These are phyloP conservation scores for Fomes fomentarius DNA, from an alignment of 1,284 basidiomycete species.

Conservation along the genomic window DNA sequence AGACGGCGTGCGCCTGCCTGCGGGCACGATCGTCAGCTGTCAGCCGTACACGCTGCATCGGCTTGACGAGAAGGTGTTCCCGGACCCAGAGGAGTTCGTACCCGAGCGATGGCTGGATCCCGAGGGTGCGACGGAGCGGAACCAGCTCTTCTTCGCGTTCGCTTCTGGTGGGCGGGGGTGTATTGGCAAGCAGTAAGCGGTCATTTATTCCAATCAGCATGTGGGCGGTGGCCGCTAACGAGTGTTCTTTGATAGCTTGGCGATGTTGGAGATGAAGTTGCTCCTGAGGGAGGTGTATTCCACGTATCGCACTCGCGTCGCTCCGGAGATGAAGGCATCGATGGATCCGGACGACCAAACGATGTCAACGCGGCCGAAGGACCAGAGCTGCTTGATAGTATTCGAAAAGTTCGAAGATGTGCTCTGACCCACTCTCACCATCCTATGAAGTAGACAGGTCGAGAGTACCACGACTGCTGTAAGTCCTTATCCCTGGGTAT, in stretches of 20 bases:
- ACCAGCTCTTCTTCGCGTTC: slow-evolving; percentile 32
- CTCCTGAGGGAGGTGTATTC: slow-evolving; percentile 28
- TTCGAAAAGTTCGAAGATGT: slow-evolving; percentile 21
- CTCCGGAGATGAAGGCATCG: slow-evolving; percentile 26
- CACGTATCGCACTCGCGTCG: slow-evolving; percentile 23
- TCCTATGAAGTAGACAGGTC: too few species aligned
- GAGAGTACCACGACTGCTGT: too few species aligned
- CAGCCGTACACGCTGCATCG: slow-evolving; percentile 93
- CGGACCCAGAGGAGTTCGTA: slow-evolving; percentile 79
- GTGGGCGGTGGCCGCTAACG: background rate
- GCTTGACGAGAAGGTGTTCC: slow-evolving; percentile 80
- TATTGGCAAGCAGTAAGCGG: slow-evolving; percentile 30
- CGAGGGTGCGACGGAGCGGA: slow-evolving; percentile 47
- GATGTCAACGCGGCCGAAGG: slow-evolving; percentile 27
- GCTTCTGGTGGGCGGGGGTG: slow-evolving; percentile 28
- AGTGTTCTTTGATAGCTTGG: slow-evolving; percentile 20
- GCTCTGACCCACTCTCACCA: too few species aligned
- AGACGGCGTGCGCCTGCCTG: slow-evolving; percentile 86
- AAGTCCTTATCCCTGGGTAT: too few species aligned
- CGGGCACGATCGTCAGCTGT: slow-evolving; percentile 91
- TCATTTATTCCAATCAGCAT: background rate
- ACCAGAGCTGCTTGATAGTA: slow-evolving; percentile 24
- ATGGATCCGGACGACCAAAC: slow-evolving; percentile 31
- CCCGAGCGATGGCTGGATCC: slow-evolving; percentile 94
- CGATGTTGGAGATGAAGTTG: slow-evolving; percentile 31